Evolutionary conservation across 2,329 filamentous ascomycete species (phyloP).

Genomic region (Colletotrichum trifolii): DNA sequence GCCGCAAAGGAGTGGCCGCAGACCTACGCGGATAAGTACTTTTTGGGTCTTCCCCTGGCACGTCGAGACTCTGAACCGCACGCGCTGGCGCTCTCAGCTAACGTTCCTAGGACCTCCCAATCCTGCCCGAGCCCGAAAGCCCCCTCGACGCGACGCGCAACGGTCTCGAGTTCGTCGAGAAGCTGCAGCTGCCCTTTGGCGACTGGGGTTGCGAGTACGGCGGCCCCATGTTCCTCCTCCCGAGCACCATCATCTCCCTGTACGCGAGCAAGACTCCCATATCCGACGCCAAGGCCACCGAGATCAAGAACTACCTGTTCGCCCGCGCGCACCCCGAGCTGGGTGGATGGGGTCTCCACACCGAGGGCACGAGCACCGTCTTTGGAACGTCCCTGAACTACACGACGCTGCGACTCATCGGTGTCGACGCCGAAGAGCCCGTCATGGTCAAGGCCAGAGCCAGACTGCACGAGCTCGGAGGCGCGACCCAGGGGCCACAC

Average conservation of each 20-base stretch:
- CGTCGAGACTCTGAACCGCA: conserved; percentile 29
- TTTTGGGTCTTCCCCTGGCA: conserved; percentile 83
- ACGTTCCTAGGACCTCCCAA: conserved; percentile 73
- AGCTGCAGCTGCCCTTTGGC: conserved; percentile 87
- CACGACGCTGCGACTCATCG: conserved; percentile 80
- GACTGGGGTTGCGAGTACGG: conserved; percentile 99
- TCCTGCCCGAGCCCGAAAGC: conserved; percentile 75
- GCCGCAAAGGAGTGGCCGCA: conserved; percentile 84
- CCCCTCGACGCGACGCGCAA: conserved; percentile 84
- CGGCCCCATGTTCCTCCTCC: conserved; percentile 94
- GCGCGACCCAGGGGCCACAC: conserved; percentile 85
- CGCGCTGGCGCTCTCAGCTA: conserved; percentile 14
- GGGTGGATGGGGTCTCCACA: conserved; percentile 97
- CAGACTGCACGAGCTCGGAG: conserved; percentile 85
- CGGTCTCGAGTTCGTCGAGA: conserved; percentile 87
- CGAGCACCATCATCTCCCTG: conserved; percentile 86
- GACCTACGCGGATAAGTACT: conserved; percentile 88
- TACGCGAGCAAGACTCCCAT: conserved; percentile 91
- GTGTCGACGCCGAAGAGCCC: conserved; percentile 84
- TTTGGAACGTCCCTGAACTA: conserved; percentile 95
- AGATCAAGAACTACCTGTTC: conserved; percentile 93
- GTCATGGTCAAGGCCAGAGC: conserved; percentile 86
- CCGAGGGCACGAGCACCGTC: conserved; percentile 90
- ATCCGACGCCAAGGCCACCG: conserved; percentile 80
- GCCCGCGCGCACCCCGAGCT: conserved; percentile 86